Percentiles rank a stretch among this genome's conserved stretches.
phyloP scores from a whole-genome alignment of 192 early-diverging fungal species.

The Kappamyces sp. region DNA sequence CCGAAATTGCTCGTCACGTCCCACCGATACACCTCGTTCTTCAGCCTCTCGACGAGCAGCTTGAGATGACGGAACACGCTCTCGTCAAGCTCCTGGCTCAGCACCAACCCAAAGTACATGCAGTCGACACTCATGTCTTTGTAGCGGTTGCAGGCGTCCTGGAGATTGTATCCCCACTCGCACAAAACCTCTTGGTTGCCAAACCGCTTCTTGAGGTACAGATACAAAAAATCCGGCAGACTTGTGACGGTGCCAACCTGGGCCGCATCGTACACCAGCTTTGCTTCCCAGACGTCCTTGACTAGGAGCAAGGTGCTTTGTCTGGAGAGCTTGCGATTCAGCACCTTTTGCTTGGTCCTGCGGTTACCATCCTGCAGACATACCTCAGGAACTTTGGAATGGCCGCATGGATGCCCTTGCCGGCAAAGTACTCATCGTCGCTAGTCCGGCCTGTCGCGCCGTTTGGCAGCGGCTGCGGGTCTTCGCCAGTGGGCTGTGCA shows the following conservation, averaged over 20 bases:
- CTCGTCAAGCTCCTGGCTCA: constrained; percentile 23
- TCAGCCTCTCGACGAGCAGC: constrained; percentile 32
- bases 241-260: background rate
- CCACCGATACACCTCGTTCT: constrained; percentile 31
- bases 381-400: constrained; percentile 20
- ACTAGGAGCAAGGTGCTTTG: constrained; percentile 34
- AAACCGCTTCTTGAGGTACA: constrained; percentile 56
- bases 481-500: too few relatives aligned
- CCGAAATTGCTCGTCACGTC: constrained; percentile 33
- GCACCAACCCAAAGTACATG: constrained; percentile 33
- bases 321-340: constrained; percentile 36
- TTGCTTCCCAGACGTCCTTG: constrained; percentile 51
- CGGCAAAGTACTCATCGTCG: constrained; percentile 12
- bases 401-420: background rate
- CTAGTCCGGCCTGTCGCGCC: too few relatives aligned
- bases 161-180: constrained; percentile 59
- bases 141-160: constrained; percentile 31
- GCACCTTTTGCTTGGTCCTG: constrained; percentile 44
- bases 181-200: constrained; percentile 43
- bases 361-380: background rate
- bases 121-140: constrained; percentile 31
- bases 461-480: too few relatives aligned
- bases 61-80: background rate
- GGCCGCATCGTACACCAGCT: constrained; percentile 37
- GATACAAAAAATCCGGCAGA: constrained; percentile 46